Evolutionary conservation across 2,329 filamentous ascomycete genomes (phyloP).

Genomic region (Byssothecium circinans): DNA sequence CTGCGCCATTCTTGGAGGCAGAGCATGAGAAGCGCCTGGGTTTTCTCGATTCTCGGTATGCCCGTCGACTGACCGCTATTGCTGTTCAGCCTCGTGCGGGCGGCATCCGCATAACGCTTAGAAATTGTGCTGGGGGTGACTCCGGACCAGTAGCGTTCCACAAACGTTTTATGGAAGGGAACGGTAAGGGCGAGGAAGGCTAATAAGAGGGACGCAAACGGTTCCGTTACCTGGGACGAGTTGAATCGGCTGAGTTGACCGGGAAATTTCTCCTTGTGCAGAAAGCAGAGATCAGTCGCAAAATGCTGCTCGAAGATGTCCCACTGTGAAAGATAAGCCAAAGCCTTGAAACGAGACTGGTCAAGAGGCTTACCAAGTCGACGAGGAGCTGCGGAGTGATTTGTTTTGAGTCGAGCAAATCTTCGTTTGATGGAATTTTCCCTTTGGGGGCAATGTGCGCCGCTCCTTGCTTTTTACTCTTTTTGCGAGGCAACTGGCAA

Average conservation of each 20-base stretch:
- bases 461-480: not conserved
- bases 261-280: slow-evolving; percentile 67
- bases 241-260: slow-evolving; percentile 27
- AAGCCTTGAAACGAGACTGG: slow-evolving; percentile 6
- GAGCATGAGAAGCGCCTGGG: slow-evolving; percentile 71
- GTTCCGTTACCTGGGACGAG: slow-evolving; percentile 36
- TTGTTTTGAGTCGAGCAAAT: slow-evolving; percentile 63
- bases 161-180: slow-evolving; percentile 65
- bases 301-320: slow-evolving; percentile 72
- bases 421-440: slow-evolving; percentile 52
- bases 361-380: slow-evolving; percentile 52
- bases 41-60: slow-evolving; percentile 64
- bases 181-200: slow-evolving; percentile 70
- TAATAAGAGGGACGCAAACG: slow-evolving; percentile 56
- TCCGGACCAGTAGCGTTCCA: slow-evolving; percentile 47
- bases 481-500: not conserved
- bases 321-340: slow-evolving; percentile 46
- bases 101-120: slow-evolving; percentile 65
- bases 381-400: slow-evolving; percentile 52
- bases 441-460: slow-evolving; percentile 40
- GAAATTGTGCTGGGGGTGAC: slow-evolving; percentile 40
- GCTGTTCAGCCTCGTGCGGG: slow-evolving; percentile 52
- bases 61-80: slow-evolving; percentile 11
- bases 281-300: slow-evolving; percentile 70
- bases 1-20: slow-evolving; percentile 73